Conservation (phyloP, 257 asterid genomes). For the Fraxinus excelsior region DNA sequence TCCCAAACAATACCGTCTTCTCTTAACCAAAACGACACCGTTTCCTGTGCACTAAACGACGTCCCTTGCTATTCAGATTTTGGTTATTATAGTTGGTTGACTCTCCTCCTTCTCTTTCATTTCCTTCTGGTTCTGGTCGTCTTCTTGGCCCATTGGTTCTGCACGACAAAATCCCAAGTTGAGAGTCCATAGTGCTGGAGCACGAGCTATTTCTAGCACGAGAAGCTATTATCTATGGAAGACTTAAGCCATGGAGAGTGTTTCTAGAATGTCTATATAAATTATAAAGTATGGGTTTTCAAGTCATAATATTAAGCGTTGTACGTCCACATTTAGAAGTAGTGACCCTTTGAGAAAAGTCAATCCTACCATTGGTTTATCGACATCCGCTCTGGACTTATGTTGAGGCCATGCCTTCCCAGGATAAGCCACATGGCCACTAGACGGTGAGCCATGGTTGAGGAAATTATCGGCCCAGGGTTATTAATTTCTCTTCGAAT, state of each 20-base stretch:
- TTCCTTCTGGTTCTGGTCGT: no score
- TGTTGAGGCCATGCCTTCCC: background rate
- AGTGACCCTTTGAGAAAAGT: background rate
- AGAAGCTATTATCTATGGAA: background rate
- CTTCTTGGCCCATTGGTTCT: no score
- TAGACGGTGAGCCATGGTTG: background rate
- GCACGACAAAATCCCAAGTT: background rate
- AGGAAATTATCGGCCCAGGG: background rate
- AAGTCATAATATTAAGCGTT: no score
- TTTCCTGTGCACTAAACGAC: no score
- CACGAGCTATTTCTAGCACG: background rate
- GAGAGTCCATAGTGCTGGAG: background rate
- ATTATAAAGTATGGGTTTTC: no score
- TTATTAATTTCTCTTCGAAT: background rate
- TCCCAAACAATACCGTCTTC: no score
- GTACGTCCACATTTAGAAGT: background rate
- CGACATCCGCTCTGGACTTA: background rate
- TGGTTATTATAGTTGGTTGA: no score
- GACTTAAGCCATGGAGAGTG: background rate
- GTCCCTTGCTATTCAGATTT: no score
- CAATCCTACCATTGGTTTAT: no score
- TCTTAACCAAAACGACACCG: no score
- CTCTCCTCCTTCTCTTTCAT: no score
- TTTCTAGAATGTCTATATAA: background rate
- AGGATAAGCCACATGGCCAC: background rate